phyloP scores from a whole-genome alignment of 371 early-diverging fungal species.

The Mucor indicus region DNA sequence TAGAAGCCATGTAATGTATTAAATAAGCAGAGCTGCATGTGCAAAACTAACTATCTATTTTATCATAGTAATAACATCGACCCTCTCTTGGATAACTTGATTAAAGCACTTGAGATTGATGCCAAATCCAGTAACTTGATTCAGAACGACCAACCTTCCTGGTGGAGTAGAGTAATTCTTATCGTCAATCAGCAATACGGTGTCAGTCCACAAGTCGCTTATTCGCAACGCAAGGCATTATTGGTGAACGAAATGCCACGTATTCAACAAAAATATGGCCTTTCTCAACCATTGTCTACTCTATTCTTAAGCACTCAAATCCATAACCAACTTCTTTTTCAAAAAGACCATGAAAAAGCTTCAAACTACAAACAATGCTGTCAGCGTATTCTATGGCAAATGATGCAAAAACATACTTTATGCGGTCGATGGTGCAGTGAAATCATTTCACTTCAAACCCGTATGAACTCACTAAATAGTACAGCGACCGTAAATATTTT shows the following conservation, averaged over 20 bases:
- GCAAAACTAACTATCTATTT: no score
- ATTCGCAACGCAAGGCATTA: conserved; percentile 5
- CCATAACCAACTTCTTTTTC: not conserved
- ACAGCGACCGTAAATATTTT: not conserved
- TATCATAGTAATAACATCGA: no score
- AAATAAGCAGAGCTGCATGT: no score
- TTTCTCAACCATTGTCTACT: conserved; percentile 9
- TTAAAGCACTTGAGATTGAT: conserved; percentile 4
- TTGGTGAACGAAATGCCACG: conserved; percentile 11
- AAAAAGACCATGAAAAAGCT: not conserved
- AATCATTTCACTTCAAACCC: conserved; percentile 1
- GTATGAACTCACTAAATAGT: not conserved
- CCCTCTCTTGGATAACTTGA: conserved; percentile 5
- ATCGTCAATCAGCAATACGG: conserved; percentile 14
- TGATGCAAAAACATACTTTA: conserved; percentile 15
- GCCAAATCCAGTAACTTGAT: not conserved
- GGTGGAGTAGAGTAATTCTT: conserved; percentile 20
- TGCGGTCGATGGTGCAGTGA: conserved; percentile 15
- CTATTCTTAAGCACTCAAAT: conserved; percentile 9
- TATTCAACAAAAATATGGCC: conserved; percentile 10
- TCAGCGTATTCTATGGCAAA: conserved; percentile 18
- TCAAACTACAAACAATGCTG: conserved; percentile 5
- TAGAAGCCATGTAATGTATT: conserved; percentile 16
- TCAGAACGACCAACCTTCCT: conserved; percentile 3
- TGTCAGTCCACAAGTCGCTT: not conserved